These are phyloP conservation scores for Alternaria angustiovoidea DNA, from an alignment of 2,329 filamentous ascomycete genomes.

Conservation along the genomic window DNA sequence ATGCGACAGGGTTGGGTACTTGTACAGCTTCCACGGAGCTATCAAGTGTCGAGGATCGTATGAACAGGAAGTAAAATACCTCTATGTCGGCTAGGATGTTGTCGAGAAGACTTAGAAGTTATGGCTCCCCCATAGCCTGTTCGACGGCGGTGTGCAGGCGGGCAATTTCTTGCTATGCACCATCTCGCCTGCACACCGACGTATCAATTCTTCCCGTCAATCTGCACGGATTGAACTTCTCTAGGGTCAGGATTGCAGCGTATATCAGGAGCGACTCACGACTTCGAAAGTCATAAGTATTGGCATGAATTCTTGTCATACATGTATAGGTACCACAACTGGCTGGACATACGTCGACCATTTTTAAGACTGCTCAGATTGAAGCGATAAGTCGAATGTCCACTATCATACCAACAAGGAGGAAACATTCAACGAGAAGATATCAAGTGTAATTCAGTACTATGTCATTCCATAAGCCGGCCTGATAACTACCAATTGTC, in stretches of 20 bases:
- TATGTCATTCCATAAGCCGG: not conserved
- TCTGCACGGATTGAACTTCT: not conserved
- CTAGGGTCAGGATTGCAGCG: not conserved
- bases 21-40: not conserved
- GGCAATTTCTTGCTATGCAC: not conserved
- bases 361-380: not conserved
- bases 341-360: not conserved
- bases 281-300: not conserved
- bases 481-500: not conserved
- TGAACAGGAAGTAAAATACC: not conserved
- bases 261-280: not conserved
- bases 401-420: not conserved
- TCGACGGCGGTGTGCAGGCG: not conserved
- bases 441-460: not conserved
- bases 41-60: no score
- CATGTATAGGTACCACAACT: not conserved
- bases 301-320: not conserved
- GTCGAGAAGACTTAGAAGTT: not conserved
- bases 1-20: not conserved
- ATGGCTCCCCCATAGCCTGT: not conserved
- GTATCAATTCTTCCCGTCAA: not conserved
- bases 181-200: not conserved
- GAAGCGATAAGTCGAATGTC: not conserved
- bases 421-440: not conserved
- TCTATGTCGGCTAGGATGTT: not conserved